These are phyloP conservation scores for Juglanconis sp. DNA, from an alignment of 2,329 filamentous ascomycete species.

Conservation along the genomic window DNA sequence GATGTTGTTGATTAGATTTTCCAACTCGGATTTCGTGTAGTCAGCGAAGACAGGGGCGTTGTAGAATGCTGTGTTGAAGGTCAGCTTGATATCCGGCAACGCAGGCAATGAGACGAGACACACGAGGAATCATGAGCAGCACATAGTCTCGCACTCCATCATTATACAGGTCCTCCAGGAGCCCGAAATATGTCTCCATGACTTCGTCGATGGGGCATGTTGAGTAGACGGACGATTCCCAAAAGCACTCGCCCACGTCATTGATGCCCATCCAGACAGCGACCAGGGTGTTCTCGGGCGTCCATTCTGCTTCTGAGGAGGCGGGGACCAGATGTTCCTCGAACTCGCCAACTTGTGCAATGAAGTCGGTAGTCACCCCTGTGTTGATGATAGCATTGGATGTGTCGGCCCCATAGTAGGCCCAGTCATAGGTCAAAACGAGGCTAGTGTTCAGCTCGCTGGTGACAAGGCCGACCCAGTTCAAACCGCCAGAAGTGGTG, in stretches of 20 bases:
- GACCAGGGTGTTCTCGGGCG: not conserved
- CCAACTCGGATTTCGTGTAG: conserved; percentile 2
- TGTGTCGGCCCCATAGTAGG: conserved; percentile 11
- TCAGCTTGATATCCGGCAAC: not conserved
- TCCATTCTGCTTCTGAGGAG: conserved; percentile 5
- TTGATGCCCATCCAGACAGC: conserved; percentile 11
- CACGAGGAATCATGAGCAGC: conserved; percentile 5
- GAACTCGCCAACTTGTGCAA: conserved; percentile 10
- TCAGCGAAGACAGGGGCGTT: conserved; percentile 4
- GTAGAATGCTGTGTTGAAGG: not conserved
- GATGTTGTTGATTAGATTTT: conserved; percentile 3
- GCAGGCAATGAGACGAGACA: not conserved
- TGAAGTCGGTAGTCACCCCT: conserved; percentile 5
- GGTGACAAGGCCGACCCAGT: conserved; percentile 11
- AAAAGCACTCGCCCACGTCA: conserved; percentile 10
- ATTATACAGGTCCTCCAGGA: conserved; percentile 8
- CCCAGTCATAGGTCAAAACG: conserved; percentile 11
- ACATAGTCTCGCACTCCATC: conserved; percentile 7
- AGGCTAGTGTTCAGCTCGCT: conserved; percentile 11
- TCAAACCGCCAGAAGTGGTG: conserved; percentile 8
- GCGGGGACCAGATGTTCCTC: conserved; percentile 7
- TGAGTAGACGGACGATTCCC: not conserved
- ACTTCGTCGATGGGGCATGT: conserved; percentile 7
- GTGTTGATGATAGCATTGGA: conserved; percentile 6
- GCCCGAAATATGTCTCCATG: conserved; percentile 8